Evolutionary conservation across 176 grass and related monocot genomes (phyloP).

Genomic region (Saccharum officinarum): DNA sequence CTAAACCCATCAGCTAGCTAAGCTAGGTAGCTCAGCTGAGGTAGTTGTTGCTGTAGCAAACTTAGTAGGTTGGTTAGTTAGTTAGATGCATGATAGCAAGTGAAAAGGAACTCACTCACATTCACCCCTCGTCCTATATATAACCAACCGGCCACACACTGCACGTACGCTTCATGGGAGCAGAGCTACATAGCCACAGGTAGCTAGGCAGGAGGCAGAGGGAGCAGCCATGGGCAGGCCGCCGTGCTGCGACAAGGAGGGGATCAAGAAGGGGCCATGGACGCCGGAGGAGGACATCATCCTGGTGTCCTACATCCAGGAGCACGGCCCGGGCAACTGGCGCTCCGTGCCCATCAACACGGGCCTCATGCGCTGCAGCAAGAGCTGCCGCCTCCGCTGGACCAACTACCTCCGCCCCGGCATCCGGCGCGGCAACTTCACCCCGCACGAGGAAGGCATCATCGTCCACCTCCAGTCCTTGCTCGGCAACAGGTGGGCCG

Average conservation of each 20-base stretch:
- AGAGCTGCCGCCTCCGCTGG: conserved; percentile 85
- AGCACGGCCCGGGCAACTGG: conserved; percentile 84
- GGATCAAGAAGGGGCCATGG: conserved; percentile 85
- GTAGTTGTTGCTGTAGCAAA: neutral
- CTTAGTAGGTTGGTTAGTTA: neutral
- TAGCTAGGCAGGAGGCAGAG: neutral
- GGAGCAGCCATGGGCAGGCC: conserved; percentile 55
- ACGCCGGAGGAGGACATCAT: conserved; percentile 90
- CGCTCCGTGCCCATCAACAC: conserved; percentile 76
- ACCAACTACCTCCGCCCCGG: conserved; percentile 86
- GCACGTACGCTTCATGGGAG: neutral
- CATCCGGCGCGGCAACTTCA: conserved; percentile 76
- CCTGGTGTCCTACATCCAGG: conserved; percentile 86
- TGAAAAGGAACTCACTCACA: conserved; percentile 62
- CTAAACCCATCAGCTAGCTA: neutral
- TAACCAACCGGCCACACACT: neutral
- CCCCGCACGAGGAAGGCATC: conserved; percentile 70
- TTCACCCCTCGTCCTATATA: conserved; percentile 31
- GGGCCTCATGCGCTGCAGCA: conserved; percentile 82
- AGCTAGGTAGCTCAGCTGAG: neutral
- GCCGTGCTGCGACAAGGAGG: conserved; percentile 75
- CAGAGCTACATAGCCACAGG: neutral
- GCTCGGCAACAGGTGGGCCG: conserved; percentile 87
- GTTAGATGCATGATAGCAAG: conserved; percentile 38
- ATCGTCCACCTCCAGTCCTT: conserved; percentile 87